Conservation (phyloP, 1,139 yeast species). For the Pichia sp. region DNA sequence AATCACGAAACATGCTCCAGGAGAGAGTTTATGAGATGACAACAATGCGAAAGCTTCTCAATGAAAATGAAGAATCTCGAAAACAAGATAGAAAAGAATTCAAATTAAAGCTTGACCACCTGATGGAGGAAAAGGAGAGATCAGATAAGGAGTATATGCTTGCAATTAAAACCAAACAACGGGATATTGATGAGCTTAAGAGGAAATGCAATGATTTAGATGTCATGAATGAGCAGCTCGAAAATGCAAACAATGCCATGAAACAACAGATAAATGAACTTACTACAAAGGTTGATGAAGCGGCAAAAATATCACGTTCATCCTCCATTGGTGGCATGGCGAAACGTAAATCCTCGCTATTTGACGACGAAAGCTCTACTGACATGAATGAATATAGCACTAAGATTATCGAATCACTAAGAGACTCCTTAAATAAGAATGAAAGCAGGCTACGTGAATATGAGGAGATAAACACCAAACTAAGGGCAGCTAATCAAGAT, state of each 20-base stretch:
- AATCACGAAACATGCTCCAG: conserved; percentile 61
- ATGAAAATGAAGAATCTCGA: conserved; percentile 60
- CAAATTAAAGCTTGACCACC: conserved; percentile 33
- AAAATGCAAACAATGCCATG: conserved; percentile 5
- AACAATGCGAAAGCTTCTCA: conserved; percentile 59
- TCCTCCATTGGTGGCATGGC: too few species aligned
- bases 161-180: conserved; percentile 42
- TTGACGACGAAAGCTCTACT: too few species aligned
- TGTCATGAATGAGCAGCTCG: conserved; percentile 7
- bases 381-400: conserved; percentile 12
- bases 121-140: conserved; percentile 54
- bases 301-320: too few species aligned
- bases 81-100: conserved; percentile 41
- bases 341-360: too few species aligned
- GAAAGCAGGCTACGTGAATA: conserved; percentile 46
- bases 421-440: conserved; percentile 45
- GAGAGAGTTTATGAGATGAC: conserved; percentile 77
- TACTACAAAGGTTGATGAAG: background rate
- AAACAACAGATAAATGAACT: conserved; percentile 3
- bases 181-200: conserved; percentile 44
- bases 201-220: conserved; percentile 33
- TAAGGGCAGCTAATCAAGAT: conserved; percentile 65
- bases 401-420: conserved; percentile 40
- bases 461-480: conserved; percentile 47
- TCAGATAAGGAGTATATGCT: conserved; percentile 49